These are phyloP conservation scores for Plasmodium cynomolgi DNA, from an alignment of 169 alveolate genomes.

Conservation along the genomic window DNA sequence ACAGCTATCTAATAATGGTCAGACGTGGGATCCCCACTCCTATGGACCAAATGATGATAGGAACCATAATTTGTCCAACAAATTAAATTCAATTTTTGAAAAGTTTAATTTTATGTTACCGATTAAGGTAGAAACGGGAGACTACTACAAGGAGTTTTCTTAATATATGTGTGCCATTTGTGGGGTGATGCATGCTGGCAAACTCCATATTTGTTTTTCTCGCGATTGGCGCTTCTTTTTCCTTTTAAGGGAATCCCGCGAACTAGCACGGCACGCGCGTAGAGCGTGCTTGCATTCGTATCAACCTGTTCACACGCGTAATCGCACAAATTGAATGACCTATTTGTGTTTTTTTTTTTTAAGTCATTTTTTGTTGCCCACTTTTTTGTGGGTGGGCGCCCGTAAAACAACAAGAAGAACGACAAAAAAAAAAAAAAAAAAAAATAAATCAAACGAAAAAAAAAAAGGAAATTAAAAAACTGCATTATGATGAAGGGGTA, in stretches of 20 bases:
- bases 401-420: not conserved
- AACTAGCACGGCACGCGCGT: not conserved
- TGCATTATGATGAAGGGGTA: not conserved
- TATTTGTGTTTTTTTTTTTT: not conserved
- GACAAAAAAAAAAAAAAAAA: not conserved
- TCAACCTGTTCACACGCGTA: not conserved
- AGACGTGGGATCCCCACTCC: not conserved
- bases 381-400: not conserved
- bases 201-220: not conserved
- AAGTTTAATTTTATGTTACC: constrained; percentile 46
- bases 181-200: not conserved
- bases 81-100: constrained; percentile 3
- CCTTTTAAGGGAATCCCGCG: not conserved
- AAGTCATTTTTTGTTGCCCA: not conserved
- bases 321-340: not conserved
- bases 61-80: not conserved
- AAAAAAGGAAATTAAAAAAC: not conserved
- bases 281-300: not conserved
- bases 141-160: constrained; percentile 34
- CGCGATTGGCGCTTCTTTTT: not conserved
- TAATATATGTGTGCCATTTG: not conserved
- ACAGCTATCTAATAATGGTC: constrained; percentile 5
- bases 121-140: constrained; percentile 57
- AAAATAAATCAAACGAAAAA: not conserved
- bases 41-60: not conserved